These are phyloP conservation scores for Penicillium coprophilum DNA, from an alignment of 495 filamentous ascomycete species.

Conservation along the genomic window DNA sequence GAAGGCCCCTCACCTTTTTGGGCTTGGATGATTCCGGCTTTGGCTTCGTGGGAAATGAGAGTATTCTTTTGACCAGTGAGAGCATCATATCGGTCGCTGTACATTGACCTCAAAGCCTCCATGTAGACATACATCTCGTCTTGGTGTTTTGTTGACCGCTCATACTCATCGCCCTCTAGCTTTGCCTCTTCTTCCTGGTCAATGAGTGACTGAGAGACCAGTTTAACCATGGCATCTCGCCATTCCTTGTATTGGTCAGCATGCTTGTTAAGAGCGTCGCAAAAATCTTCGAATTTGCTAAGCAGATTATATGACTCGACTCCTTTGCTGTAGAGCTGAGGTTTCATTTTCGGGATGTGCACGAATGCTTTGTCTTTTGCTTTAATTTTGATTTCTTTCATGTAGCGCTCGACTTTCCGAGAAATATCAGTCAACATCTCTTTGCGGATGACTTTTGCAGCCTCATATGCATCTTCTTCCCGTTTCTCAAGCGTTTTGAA, in stretches of 20 bases:
- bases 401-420: slow-evolving; percentile 48
- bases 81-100: slow-evolving; percentile 75
- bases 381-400: slow-evolving; percentile 46
- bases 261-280: slow-evolving; percentile 63
- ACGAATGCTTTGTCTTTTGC: slow-evolving; percentile 54
- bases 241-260: slow-evolving; percentile 67
- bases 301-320: slow-evolving; percentile 60
- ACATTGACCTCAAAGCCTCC: slow-evolving; percentile 67
- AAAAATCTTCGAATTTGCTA: slow-evolving; percentile 56
- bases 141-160: slow-evolving; percentile 80
- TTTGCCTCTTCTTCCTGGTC: slow-evolving; percentile 73
- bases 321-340: slow-evolving; percentile 52
- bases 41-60: slow-evolving; percentile 77
- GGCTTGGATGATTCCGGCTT: slow-evolving; percentile 56
- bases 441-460: slow-evolving; percentile 70
- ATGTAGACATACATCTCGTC: slow-evolving; percentile 84
- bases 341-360: slow-evolving; percentile 59
- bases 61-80: slow-evolving; percentile 72
- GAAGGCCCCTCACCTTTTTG: slow-evolving; percentile 64
- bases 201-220: slow-evolving; percentile 72
- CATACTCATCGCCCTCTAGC: slow-evolving; percentile 84
- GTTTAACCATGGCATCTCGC: slow-evolving; percentile 66
- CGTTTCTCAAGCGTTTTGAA: slow-evolving; percentile 63
- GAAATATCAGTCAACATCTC: slow-evolving; percentile 64
- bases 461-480: slow-evolving; percentile 72